Evolutionary conservation across 495 filamentous ascomycete genomes (phyloP), one percentile per base, ranked within the genome.

Genomic region (Penicillium herquei): DNA sequence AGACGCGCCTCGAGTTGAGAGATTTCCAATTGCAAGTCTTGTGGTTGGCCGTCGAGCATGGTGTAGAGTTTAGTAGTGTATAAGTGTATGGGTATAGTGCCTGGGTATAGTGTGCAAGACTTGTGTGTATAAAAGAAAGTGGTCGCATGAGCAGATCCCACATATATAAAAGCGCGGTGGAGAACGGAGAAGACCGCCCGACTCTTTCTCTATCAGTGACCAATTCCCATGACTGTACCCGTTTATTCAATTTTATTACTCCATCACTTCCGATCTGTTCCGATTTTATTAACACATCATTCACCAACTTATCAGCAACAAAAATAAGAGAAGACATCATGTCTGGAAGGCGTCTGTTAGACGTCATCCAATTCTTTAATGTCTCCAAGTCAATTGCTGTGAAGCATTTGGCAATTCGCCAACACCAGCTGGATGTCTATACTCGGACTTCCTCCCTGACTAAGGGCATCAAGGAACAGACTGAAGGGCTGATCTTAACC

Each of bases 351-450:
- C 81, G 85, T 56, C 74, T 96, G 48, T 76, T 96, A 53, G 92
- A 97, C 75, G 81, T 87, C 57, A 84, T 88, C 55, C 86, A 88
- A 57, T 78, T 96, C 39, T 81, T 88, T 65, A 86, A 83, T 76
- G 92, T 89, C 65, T 87, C 90, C 53, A 84, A 84, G 43, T 79
- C 84, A 9, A 81, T 99, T 46, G 89, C 88, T 13, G 75, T 80
- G 59, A 90, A 91, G 72, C 94, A 98, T 72, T 71, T 90, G 44
- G 83, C 83, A 13, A 80, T 97, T 58, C 87, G 92, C 14, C 77
- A 81, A 39, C 79, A 83, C 52, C 91, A 98, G 68, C 70, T 94
- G 26, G 87, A 96, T 70, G 71, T 87, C 54, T 97, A 88, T 68
- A 84, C 78, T 49, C 81, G 80, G 55, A 90, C 88, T 8, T 94